Base-by-base conservation (phyloP, 495 filamentous ascomycete species). In the Neurospora sp. region DNA sequence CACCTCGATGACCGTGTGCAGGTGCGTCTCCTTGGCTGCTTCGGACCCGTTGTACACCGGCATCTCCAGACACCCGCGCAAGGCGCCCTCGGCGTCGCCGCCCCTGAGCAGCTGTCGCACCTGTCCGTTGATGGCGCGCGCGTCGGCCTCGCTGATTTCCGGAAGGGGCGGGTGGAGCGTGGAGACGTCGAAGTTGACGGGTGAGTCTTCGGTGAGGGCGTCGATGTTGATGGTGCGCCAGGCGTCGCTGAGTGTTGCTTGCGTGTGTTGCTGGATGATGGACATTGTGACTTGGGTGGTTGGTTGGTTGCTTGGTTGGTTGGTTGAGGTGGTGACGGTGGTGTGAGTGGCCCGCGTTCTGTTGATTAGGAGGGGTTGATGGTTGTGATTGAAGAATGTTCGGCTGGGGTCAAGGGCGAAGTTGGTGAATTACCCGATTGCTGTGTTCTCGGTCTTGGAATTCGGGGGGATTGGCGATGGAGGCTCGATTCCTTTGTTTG, bases 171-270 rank as follows among this genome's bases (percentile, higher is more conserved):
- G 91, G 74, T 91, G 89, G 70, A 97, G 89, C 20, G 93, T 90
- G 69, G 90, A 86, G 77, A 91, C 87, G 78, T 94, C 90, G 84
- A 97, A 97, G 87, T 97, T 97, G 79, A 88, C 83, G 65, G 91
- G 85, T 72, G 91, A 92, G 82, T 97, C 94, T n/a, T 93, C 91
- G 82, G 94, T 90, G 71, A 95, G 88, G 75, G 89, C 87, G 82
- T 97, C 94, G 83, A 97, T 90, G 85, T 97, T 93, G 86, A 97
- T 95, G 77, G 93, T 97, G 80, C 94, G 92, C 90, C 93, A 97
- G 86, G 84, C 85, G 76, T 88, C 87, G 79, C 79, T 78, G 35
- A 88, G 82, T 71, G 86, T 80, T 41, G 86, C 82, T 40, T 77
- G 69, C 68, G 83, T 84, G 78, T 86, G 83, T 76, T 88, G 85